A percentile compares a stretch with the other conserved stretches of the same genome.
These are phyloP conservation scores for Solanum hybrid DNA, from an alignment of 305 asterid genomes.

Conservation along the genomic window DNA sequence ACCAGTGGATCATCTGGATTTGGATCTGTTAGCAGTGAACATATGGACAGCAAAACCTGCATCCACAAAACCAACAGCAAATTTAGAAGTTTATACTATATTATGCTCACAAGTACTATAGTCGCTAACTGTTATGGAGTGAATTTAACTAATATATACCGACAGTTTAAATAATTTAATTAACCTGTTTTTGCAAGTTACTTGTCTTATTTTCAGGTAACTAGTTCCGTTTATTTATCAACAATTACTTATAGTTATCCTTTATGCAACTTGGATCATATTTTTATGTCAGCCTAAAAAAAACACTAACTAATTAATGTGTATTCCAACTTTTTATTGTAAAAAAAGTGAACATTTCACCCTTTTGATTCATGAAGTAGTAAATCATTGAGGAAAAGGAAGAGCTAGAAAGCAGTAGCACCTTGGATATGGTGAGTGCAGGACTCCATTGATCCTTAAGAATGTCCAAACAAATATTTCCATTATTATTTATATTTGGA, in stretches of 20 bases:
- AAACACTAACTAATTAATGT: not conserved
- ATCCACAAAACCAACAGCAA: not conserved
- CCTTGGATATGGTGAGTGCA: constrained; percentile 94
- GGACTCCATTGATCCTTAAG: constrained; percentile 98
- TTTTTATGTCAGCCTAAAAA: not conserved
- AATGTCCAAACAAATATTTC: constrained; percentile 80
- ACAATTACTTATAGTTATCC: not conserved
- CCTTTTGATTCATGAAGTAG: not conserved
- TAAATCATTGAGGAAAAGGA: not conserved
- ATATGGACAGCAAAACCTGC: constrained; percentile 79
- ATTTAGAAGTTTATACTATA: not conserved
- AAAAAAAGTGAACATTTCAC: not conserved
- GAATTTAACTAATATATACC: not conserved
- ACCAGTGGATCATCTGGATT: constrained; percentile 89
- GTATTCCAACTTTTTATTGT: not conserved
- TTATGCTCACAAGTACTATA: not conserved
- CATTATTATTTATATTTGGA: constrained; percentile 81
- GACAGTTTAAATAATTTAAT: not conserved
- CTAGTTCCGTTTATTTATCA: not conserved
- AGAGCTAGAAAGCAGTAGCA: not conserved
- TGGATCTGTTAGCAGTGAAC: constrained; percentile 82
- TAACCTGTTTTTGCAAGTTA: not conserved
- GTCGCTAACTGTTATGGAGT: not conserved
- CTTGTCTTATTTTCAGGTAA: not conserved
- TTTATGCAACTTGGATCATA: not conserved